Base-by-base conservation (phyloP, 495 filamentous ascomycete species). In the Saxophila tyrrhenica region DNA sequence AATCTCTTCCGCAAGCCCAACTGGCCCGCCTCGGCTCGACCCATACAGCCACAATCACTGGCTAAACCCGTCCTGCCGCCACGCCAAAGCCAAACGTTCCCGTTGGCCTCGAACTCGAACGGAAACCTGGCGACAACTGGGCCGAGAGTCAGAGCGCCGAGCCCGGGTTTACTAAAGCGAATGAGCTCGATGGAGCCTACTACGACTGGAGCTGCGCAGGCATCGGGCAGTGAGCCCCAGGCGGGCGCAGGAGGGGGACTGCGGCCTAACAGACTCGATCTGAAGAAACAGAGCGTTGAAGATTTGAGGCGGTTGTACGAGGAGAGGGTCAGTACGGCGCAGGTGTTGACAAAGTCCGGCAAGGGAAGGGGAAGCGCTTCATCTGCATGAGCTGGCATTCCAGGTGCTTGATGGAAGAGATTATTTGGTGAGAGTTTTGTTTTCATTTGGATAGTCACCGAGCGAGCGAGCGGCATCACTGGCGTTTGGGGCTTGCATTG, bases 271-370 rank as follows among this genome's bases (percentile, higher is more conserved):
- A 64, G 57, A 32, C 42, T 72, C 51, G 59, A 65, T 44, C 47
- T 70, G 52, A 59, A 57, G 47, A 67, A 69, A 52, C 47, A 52
- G 16, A 62, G 60, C 19, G 69, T 72, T 9, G 69, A 69, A 43
- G 64, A 70, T 56, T 50, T 72, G 45, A 53, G 68, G 29, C 51
- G 67, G 59, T 52, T 72, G 46, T 72, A 72, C 49, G 69, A 72
- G 59, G 69, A 72, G 60, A 45, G 69, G 29, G 62, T 62, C 2
- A 65, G 64, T 25, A 64, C 67, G 3, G 58, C 49, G 39, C 25
- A 51, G 48, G 48, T 20, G 38, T 25, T 56, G 54, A 16, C 47
- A 24, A 56, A 32, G 47, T 24, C 46, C 8, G 53, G 22, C 22
- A 23, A 5, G 3, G 50, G 21, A 20, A 25, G 22, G 22, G 25